These are phyloP conservation scores for Glonium stellatum DNA, from an alignment of 495 filamentous ascomycete species.

Conservation along the genomic window DNA sequence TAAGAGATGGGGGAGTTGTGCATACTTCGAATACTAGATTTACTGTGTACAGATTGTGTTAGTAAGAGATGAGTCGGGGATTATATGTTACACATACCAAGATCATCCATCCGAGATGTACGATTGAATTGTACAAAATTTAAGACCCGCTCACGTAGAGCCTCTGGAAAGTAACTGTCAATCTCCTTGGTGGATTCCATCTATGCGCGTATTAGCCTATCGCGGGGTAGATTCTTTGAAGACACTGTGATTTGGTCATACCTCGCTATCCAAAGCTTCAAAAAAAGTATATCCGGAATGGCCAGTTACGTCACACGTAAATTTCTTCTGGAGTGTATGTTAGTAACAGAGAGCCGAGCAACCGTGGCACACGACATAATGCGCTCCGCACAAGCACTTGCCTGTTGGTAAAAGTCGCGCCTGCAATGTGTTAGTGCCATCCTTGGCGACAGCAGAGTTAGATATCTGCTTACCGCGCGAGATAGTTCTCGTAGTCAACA, in stretches of 20 bases:
- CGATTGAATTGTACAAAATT: slow-evolving; percentile 86
- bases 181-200: slow-evolving; percentile 79
- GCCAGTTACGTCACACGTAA: slow-evolving; percentile 91
- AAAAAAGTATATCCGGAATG: slow-evolving; percentile 92
- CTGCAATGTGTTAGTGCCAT: slow-evolving; percentile 36
- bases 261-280: slow-evolving; percentile 88
- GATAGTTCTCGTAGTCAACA: slow-evolving; percentile 77
- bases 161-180: slow-evolving; percentile 83
- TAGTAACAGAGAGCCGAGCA: background rate
- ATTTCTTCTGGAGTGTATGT: slow-evolving; percentile 54
- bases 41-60: slow-evolving; percentile 43
- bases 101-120: slow-evolving; percentile 80
- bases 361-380: background rate
- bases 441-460: background rate
- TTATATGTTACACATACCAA: slow-evolving; percentile 51
- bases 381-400: slow-evolving; percentile 31
- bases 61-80: background rate
- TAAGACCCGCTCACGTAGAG: slow-evolving; percentile 83
- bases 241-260: slow-evolving; percentile 41
- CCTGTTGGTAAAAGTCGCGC: slow-evolving; percentile 91
- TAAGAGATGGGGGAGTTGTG: slow-evolving; percentile 5
- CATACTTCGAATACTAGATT: slow-evolving; percentile 59
- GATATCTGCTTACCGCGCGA: slow-evolving; percentile 55
- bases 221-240: background rate
- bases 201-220: slow-evolving; percentile 40